phyloP scores from a whole-genome alignment of 768 basidiomycete genomes.

The Mycena capillaripes region DNA sequence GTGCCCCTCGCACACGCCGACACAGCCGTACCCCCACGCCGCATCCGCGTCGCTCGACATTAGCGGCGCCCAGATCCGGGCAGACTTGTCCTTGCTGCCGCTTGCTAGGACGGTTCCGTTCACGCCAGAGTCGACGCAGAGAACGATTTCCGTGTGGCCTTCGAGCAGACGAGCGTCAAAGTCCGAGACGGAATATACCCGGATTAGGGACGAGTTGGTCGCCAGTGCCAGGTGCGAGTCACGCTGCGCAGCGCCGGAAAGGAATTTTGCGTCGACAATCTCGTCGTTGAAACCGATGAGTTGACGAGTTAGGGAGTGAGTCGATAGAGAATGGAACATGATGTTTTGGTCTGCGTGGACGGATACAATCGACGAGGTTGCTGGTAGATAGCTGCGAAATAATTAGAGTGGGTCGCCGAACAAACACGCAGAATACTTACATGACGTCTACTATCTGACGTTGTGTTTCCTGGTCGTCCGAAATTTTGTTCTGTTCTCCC shows the following conservation, averaged over 20 bases:
- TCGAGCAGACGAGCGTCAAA: constrained; percentile 89
- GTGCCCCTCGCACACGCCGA: constrained; percentile 93
- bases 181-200: constrained; percentile 83
- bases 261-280: constrained; percentile 90
- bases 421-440: constrained; percentile 68
- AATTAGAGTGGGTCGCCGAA: constrained; percentile 14
- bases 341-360: constrained; percentile 98
- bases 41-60: constrained; percentile 31
- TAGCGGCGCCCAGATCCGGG: constrained; percentile 82
- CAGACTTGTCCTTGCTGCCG: constrained; percentile 93
- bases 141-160: constrained; percentile 93
- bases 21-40: constrained; percentile 76
- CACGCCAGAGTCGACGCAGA: constrained; percentile 80
- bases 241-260: constrained; percentile 57
- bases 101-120: constrained; percentile 85
- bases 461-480: constrained; percentile 79
- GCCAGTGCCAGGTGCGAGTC: constrained; percentile 92
- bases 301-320: constrained; percentile 77
- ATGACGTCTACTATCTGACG: constrained; percentile 85
- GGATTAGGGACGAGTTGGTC: constrained; percentile 97
- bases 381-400: constrained; percentile 73
- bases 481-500: constrained; percentile 58
- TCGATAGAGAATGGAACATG: constrained; percentile 86
- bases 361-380: constrained; percentile 77
- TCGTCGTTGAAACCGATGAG: constrained; percentile 98